Evolutionary conservation across 106 monocot species (phyloP).

Genomic region (Phalaenopsis aphrodite): DNA sequence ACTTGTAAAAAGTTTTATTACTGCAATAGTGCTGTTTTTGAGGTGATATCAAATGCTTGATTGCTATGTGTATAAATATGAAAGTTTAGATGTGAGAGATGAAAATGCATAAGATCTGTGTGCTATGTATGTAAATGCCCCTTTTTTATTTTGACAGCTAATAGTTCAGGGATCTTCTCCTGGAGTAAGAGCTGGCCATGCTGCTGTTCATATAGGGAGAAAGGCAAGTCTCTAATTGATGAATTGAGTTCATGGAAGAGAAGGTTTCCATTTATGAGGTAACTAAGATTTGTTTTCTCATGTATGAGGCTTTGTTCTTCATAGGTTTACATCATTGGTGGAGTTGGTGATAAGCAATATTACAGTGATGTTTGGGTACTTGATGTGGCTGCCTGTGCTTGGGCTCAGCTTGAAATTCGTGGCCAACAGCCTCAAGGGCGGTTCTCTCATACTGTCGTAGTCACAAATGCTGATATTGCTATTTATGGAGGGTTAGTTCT

Average conservation of each 20-base stretch:
- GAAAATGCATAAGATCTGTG: too few relatives aligned
- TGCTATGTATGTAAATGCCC: too few relatives aligned
- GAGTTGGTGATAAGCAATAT: constrained; percentile 91
- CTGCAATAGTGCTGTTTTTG: too few relatives aligned
- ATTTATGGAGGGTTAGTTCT: constrained; percentile 81
- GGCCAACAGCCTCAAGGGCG: constrained; percentile 75
- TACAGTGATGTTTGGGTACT: constrained; percentile 95
- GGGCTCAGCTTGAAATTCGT: constrained; percentile 65
- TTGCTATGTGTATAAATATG: too few relatives aligned
- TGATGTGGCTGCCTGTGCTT: constrained; percentile 42
- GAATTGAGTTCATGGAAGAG: background rate
- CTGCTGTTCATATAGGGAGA: constrained; percentile 56
- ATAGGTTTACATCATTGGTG: constrained; percentile 81
- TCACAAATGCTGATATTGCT: constrained; percentile 52
- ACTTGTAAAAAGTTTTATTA: too few relatives aligned
- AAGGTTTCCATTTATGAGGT: background rate
- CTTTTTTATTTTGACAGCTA: constrained; percentile 27
- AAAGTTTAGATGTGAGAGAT: too few relatives aligned
- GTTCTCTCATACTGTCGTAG: constrained; percentile 77
- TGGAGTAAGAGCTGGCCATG: constrained; percentile 88
- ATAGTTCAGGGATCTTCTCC: constrained; percentile 64
- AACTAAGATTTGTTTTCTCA: background rate
- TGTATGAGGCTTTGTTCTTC: constrained; percentile 1
- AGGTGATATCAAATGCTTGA: too few relatives aligned
- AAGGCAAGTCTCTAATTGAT: constrained; percentile 25